Evolutionary conservation across 2,329 filamentous ascomycete species (phyloP), one percentile per base, ranked within the genome.

Genomic region (Ophiostoma himal-ulmi): DNA sequence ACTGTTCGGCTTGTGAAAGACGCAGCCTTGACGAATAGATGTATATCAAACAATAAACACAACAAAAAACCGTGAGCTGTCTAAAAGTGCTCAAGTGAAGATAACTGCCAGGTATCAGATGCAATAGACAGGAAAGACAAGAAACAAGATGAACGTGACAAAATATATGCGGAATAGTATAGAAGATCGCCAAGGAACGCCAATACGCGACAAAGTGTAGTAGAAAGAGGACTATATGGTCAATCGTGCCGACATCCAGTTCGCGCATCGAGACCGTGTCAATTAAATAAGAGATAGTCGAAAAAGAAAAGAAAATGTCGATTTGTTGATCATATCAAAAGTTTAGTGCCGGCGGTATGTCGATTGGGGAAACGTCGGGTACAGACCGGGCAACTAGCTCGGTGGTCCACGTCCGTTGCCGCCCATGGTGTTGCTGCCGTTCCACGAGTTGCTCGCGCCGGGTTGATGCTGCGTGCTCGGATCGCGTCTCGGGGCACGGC

Each of bases 401-500:
- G 65, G 70, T 3, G 73, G 71, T 13, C 26, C 26, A 30, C 71
- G 68, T 11, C 73, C 71, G 17, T 17, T 30, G 1, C 67, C 69
- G 52, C 65, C 71, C 5, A 48, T 52, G 8, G 54, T 44, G 66
- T 68, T 41, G 74, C 73, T 62, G 67, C 72, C 41, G 69, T 44
- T 22, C 74, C 74, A 41, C 20, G 22, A 14, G 70, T 72, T 57
- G 34, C n/a, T 22, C 30, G 41, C 17, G 60, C 41, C 7, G 39
- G 26, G 48, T 26, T 52, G 52, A 14, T 44, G 6, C 7, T 57
- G 44, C 54, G 66, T 67, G 66, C 74, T 72, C 3, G 71, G 68
- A 17, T 71, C 64, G 1, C 70, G 68, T n/a, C 74, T 71, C 6
- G 70, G 3, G 1, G 72, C 52, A 3, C 77, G 79, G 4, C 81